Evolutionary conservation across 2,329 filamentous ascomycete species (phyloP).

Genomic region (Davidsoniella australis): DNA sequence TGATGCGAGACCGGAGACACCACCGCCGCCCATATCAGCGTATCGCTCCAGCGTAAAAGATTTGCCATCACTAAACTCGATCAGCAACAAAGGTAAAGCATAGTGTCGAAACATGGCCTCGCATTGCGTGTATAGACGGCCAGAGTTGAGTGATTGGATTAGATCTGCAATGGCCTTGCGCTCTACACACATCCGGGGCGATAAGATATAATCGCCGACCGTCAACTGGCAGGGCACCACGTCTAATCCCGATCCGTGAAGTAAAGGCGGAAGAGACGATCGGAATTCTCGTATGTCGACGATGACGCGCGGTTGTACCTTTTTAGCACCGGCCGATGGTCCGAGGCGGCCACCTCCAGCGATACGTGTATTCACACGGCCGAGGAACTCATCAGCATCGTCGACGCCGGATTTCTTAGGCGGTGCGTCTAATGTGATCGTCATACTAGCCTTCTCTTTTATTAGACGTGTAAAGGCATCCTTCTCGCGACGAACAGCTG

Average conservation of each 20-base stretch:
- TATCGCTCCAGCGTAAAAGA: slow-evolving; percentile 85
- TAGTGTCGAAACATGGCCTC: slow-evolving; percentile 94
- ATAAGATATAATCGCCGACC: slow-evolving; percentile 89
- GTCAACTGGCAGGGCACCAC: slow-evolving; percentile 92
- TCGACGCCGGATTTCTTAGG: slow-evolving; percentile 53
- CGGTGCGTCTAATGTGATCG: slow-evolving; percentile 49
- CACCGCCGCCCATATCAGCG: slow-evolving; percentile 29
- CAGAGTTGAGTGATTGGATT: slow-evolving; percentile 80
- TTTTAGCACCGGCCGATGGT: slow-evolving; percentile 43
- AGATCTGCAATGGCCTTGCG: slow-evolving; percentile 86
- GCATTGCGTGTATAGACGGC: slow-evolving; percentile 77
- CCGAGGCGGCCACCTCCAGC: slow-evolving; percentile 70
- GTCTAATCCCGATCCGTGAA: slow-evolving; percentile 76
- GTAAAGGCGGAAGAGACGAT: slow-evolving; percentile 74
- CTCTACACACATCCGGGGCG: slow-evolving; percentile 80
- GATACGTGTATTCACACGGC: slow-evolving; percentile 91
- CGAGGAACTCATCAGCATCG: slow-evolving; percentile 57
- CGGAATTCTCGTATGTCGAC: slow-evolving; percentile 95
- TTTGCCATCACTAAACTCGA: slow-evolving; percentile 96
- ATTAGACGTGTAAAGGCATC: slow-evolving; percentile 91
- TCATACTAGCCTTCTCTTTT: slow-evolving; percentile 86
- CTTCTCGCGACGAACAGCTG: slow-evolving; percentile 81
- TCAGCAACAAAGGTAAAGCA: slow-evolving; percentile 74
- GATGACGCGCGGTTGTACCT: slow-evolving; percentile 74
- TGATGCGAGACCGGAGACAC: slow-evolving; percentile 17